Conservation (phyloP, 225 moss, liverwort and hornwort species). For the Pseudoscleropodium purum region DNA sequence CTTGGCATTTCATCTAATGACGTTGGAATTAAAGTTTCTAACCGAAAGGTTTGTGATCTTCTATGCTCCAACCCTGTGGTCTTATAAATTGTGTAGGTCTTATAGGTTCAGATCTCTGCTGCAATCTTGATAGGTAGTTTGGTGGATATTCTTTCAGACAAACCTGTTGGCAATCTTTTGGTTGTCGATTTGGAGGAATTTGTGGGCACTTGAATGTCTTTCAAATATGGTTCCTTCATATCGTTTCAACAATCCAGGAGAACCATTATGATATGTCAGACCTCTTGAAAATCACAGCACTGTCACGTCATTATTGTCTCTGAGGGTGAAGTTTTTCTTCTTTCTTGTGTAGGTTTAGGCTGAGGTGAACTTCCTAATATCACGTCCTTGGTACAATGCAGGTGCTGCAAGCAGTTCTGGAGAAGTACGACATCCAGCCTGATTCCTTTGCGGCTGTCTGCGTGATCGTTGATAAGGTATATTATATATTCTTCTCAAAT, state of each 20-base stretch:
- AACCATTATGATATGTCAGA: neutral
- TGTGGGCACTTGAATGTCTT: neutral
- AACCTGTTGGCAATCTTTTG: neutral
- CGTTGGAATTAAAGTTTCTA: slow-evolving; percentile 82
- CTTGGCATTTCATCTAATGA: slow-evolving; percentile 78
- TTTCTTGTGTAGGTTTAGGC: neutral
- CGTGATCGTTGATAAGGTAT: slow-evolving; percentile 94
- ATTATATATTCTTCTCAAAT: neutral
- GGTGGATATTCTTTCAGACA: neutral
- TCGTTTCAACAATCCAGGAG: neutral
- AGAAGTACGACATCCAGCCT: slow-evolving; percentile 54
- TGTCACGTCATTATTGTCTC: neutral
- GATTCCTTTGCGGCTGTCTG: slow-evolving; percentile 96
- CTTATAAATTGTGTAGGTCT: neutral
- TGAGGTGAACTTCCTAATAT: neutral
- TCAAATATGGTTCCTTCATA: neutral
- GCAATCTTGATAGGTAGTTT: neutral
- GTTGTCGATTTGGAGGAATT: neutral
- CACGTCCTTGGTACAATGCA: slow-evolving; percentile 7
- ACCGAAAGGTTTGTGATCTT: slow-evolving; percentile 62
- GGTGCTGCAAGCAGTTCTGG: slow-evolving; percentile 91
- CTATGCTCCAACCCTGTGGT: neutral
- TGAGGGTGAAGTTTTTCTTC: neutral
- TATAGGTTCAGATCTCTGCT: neutral
- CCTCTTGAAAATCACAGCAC: neutral